These are phyloP conservation scores for Fistulinella cinereoalba DNA, from an alignment of 1,284 basidiomycete species.

Conservation along the genomic window DNA sequence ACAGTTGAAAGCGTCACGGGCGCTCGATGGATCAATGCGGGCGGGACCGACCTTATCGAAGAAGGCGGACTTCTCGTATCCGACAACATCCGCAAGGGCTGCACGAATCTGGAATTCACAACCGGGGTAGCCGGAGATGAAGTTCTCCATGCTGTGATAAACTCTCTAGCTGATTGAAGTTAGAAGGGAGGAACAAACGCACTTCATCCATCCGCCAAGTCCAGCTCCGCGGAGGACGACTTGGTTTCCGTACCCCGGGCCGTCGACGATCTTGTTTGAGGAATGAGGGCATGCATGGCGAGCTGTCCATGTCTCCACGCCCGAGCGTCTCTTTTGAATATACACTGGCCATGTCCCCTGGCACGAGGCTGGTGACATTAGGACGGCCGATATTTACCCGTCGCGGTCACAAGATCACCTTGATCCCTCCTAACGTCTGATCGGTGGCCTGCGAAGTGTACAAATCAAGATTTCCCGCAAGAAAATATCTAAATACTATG, in stretches of 20 bases:
- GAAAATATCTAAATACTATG: slow-evolving; percentile 22
- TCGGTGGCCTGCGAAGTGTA: slow-evolving; percentile 19
- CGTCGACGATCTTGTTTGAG: slow-evolving; percentile 59
- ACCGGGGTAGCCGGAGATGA: slow-evolving; percentile 59
- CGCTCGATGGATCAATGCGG: background rate
- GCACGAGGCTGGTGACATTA: no score
- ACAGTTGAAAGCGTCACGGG: background rate
- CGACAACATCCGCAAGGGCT: slow-evolving; percentile 61
- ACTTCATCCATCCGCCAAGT: slow-evolving; percentile 72
- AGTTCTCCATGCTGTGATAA: slow-evolving; percentile 63
- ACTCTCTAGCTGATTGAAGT: no score
- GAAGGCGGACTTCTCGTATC: slow-evolving; percentile 65
- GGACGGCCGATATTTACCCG: slow-evolving; percentile 17
- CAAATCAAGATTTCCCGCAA: slow-evolving; percentile 23
- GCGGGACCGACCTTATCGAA: slow-evolving; percentile 60
- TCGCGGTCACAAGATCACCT: background rate
- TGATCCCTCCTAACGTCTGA: no score
- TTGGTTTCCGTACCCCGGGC: slow-evolving; percentile 50
- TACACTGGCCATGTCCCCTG: no score
- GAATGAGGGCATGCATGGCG: slow-evolving; percentile 34
- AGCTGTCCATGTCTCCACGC: background rate
- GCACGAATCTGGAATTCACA: slow-evolving; percentile 67
- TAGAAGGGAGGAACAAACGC: slow-evolving; percentile 20
- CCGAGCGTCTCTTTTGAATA: slow-evolving; percentile 8
- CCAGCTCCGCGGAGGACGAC: slow-evolving; percentile 65